Conservation (phyloP, 352 stramenopile species). For the Phytophthora uliginosa region DNA sequence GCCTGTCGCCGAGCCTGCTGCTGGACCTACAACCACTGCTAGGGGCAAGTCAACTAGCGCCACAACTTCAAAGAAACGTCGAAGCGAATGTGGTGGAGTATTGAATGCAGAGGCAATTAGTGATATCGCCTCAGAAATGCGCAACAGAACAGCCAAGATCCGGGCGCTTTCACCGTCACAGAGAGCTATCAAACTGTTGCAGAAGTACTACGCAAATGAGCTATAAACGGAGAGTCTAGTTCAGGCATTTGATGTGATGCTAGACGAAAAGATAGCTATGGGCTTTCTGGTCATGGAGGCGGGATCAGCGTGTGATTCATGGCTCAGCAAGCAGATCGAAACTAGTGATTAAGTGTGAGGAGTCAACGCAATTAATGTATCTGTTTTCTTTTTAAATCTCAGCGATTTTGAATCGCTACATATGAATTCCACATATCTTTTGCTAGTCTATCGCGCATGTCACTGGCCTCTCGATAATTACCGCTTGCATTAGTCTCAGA, state of each 20-base stretch:
- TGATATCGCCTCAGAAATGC: neutral
- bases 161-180: neutral
- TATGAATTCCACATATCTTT: conserved; percentile 29
- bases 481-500: neutral
- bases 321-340: conserved; percentile 13
- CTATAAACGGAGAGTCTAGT: neutral
- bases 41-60: neutral
- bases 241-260: neutral
- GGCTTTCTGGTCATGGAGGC: conserved; percentile 8
- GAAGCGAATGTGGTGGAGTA: neutral
- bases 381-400: neutral
- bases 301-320: conserved; percentile 15
- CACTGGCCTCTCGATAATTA: conserved; percentile 4
- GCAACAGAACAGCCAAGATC: neutral
- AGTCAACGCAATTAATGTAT: neutral
- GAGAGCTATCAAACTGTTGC: neutral
- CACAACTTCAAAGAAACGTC: neutral
- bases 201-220: neutral
- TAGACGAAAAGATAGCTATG: neutral
- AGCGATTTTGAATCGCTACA: neutral
- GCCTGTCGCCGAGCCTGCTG: neutral
- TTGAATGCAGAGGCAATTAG: neutral
- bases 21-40: neutral
- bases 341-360: neutral
- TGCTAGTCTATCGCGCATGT: conserved; percentile 13